A percentile compares a stretch with the other conserved stretches of the same genome.
Evolutionary conservation across 2,329 filamentous ascomycete genomes (phyloP).

Genomic region (Colletotrichum echinochloae): DNA sequence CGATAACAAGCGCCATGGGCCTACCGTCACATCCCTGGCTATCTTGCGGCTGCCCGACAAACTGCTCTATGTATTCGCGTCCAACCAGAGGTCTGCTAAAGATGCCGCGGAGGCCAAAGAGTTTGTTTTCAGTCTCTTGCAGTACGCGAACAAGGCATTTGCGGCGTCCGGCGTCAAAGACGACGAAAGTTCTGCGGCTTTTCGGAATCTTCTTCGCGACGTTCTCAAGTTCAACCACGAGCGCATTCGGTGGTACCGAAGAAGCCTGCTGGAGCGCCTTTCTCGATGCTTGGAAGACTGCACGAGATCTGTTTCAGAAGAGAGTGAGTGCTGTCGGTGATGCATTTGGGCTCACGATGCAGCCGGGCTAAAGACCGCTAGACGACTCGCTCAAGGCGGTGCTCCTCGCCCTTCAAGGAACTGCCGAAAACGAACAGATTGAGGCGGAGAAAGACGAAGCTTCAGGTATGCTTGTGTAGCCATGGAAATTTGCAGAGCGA

Average conservation of each 20-base stretch:
- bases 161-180: background rate
- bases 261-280: background rate
- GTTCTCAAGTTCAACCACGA: slow-evolving; percentile 13
- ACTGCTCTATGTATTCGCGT: slow-evolving; percentile 49
- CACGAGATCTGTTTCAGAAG: background rate
- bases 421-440: rapidly evolving
- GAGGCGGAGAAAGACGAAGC: too few relatives aligned
- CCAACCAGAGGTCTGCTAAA: slow-evolving; percentile 43
- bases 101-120: background rate
- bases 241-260: background rate
- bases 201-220: background rate
- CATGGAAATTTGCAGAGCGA: too few relatives aligned
- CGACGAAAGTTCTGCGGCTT: background rate
- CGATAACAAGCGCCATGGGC: slow-evolving; percentile 46
- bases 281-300: slow-evolving; percentile 5
- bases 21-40: slow-evolving; percentile 48
- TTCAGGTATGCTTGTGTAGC: background rate
- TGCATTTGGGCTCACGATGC: too few relatives aligned
- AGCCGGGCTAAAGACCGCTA: background rate
- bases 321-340: background rate
- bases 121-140: background rate
- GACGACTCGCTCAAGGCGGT: background rate
- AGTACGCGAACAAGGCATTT: background rate
- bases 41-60: slow-evolving; percentile 46
- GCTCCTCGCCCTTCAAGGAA: background rate